Conservation (phyloP, 805 yeast species). For the Candida gorgasii region DNA sequence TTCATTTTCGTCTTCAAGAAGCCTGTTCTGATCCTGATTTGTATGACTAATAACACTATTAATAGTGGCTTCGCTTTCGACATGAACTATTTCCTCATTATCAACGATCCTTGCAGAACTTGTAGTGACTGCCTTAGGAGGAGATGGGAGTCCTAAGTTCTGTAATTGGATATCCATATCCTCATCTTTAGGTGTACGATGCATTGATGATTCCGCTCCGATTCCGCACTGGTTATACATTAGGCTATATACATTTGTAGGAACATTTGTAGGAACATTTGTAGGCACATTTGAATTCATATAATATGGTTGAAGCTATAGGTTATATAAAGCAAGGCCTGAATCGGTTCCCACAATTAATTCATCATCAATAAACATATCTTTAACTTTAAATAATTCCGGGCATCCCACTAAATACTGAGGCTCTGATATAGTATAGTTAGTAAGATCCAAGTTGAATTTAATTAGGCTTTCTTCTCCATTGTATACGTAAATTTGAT, state of each 20-base stretch:
- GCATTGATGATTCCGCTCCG: neutral
- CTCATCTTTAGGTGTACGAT: neutral
- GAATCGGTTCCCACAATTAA: constrained; percentile 16
- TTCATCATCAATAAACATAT: constrained; percentile 12
- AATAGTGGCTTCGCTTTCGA: neutral
- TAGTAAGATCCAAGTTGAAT: constrained; percentile 12
- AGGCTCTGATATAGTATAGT: constrained; percentile 5
- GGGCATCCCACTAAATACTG: constrained; percentile 25
- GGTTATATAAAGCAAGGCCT: constrained; percentile 8
- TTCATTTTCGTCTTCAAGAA: neutral
- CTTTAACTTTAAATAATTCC: constrained; percentile 22
- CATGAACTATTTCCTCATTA: neutral
- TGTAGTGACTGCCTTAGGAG: neutral
- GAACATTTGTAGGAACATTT: too few species aligned
- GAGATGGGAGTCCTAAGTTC: neutral
- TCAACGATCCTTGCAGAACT: neutral
- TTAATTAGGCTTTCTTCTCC: constrained; percentile 28
- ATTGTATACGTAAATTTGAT: constrained; percentile 18
- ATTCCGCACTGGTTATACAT: too few species aligned
- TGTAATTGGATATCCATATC: neutral
- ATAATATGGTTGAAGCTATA: too few species aligned
- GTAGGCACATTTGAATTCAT: too few species aligned
- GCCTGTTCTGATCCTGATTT: neutral
- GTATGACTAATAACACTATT: neutral
- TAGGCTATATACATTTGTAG: too few species aligned